These are phyloP conservation scores for Pulveroboletus sp. DNA, from an alignment of 768 basidiomycete species.

Conservation along the genomic window DNA sequence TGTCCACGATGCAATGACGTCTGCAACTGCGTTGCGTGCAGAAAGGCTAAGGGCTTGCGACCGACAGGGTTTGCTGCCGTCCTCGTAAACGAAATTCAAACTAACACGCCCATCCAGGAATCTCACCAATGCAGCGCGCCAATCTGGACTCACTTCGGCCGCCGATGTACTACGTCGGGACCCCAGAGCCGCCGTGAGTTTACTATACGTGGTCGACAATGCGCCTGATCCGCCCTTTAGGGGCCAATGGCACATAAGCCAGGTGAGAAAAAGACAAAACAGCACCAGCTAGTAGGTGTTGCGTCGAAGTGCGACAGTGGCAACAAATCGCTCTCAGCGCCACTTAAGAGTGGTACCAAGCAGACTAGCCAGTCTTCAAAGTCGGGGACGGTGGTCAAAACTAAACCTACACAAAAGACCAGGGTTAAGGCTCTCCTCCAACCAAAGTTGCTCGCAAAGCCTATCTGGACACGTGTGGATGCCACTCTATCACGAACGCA, in stretches of 20 bases:
- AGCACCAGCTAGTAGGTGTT: conserved; percentile 1
- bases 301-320: conserved; percentile 2
- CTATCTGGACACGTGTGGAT: conserved; percentile 49
- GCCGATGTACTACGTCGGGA: conserved; percentile 34
- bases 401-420: conserved; percentile 16
- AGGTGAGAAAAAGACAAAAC: conserved; percentile 17
- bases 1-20: conserved; percentile 64
- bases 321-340: conserved; percentile 8
- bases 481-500: conserved; percentile 41
- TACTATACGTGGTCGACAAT: not conserved
- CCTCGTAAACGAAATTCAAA: not conserved
- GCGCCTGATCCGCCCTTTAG: conserved; percentile 16
- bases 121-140: conserved; percentile 34
- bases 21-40: conserved; percentile 66
- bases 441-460: conserved; percentile 41
- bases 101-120: conserved; percentile 30
- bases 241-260: conserved; percentile 27
- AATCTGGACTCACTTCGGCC: conserved; percentile 35
- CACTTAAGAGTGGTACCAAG: conserved; percentile 7
- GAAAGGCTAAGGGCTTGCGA: conserved; percentile 56
- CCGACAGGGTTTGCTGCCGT: conserved; percentile 48
- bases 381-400: conserved; percentile 12
- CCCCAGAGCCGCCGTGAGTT: conserved; percentile 30
- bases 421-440: conserved; percentile 27
- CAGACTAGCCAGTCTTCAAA: conserved; percentile 6